Conservation (phyloP, 2,329 filamentous ascomycete genomes). For the Sphaerostilbella broomeana region DNA sequence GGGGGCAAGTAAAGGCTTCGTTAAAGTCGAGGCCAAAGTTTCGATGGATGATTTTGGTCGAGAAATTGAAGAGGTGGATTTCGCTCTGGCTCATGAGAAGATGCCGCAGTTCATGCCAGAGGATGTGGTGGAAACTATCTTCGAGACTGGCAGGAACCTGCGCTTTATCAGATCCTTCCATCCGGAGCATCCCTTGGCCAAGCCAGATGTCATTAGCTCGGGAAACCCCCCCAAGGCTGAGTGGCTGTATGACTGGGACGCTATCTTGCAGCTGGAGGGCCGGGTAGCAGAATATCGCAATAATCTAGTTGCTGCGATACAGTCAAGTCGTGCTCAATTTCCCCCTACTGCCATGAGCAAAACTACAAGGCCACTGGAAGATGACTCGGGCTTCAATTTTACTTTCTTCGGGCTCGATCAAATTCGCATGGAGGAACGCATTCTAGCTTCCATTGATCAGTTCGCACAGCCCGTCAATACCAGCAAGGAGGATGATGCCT, state of each 20-base stretch:
- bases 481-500: constrained; percentile 24
- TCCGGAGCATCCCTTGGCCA: constrained; percentile 61
- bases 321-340: constrained; percentile 8
- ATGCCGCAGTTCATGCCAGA: constrained; percentile 66
- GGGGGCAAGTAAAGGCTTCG: constrained; percentile 49
- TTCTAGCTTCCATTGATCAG: constrained; percentile 45
- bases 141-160: constrained; percentile 72
- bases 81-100: constrained; percentile 54
- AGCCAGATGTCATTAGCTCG: constrained; percentile 38
- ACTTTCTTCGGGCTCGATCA: constrained; percentile 40
- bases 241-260: constrained; percentile 68
- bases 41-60: constrained; percentile 54
- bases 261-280: constrained; percentile 57
- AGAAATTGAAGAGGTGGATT: constrained; percentile 52
- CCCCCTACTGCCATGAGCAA: background rate
- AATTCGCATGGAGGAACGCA: constrained; percentile 38
- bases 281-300: constrained; percentile 42
- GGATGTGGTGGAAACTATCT: constrained; percentile 65
- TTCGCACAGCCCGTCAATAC: constrained; percentile 30
- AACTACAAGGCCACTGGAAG: background rate
- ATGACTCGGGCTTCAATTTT: constrained; percentile 1
- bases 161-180: constrained; percentile 66
- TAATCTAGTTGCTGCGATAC: constrained; percentile 22
- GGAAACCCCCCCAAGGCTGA: constrained; percentile 50
- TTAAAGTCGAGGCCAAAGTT: constrained; percentile 49